Conservation (phyloP, 2,329 filamentous ascomycete genomes). For the Hirsutella thompsonii region DNA sequence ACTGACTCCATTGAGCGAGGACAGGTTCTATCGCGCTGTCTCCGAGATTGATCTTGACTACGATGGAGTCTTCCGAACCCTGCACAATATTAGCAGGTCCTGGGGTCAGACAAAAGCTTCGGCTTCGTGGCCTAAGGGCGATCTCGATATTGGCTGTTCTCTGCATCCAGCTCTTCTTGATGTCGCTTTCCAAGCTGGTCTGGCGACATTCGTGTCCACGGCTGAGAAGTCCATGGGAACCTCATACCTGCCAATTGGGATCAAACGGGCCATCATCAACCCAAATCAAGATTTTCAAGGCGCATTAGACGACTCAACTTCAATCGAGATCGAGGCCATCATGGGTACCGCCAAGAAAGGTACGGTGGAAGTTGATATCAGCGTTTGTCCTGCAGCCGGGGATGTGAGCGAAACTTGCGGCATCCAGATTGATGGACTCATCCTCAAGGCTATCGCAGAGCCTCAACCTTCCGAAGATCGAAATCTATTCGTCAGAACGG, state of each 20-base stretch:
- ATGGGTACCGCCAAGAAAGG: neutral
- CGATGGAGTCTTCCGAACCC: neutral
- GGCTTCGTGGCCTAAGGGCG: neutral
- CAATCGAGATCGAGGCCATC: neutral
- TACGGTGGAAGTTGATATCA: neutral
- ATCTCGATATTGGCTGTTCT: neutral
- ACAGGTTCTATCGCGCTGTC: constrained; percentile 1
- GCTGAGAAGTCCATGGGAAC: neutral
- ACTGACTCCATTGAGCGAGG: neutral
- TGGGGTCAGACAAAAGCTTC: constrained; percentile 1
- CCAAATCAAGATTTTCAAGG: neutral
- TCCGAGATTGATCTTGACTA: constrained; percentile 1
- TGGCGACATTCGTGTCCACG: neutral
- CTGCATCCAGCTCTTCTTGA: constrained; percentile 1
- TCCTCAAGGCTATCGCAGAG: neutral
- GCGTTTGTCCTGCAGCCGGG: neutral
- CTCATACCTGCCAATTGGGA: neutral
- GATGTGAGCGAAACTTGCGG: neutral
- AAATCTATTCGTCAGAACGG: neutral
- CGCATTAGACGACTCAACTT: neutral
- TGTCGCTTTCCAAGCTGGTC: neutral
- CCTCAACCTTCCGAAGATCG: neutral
- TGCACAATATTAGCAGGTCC: neutral
- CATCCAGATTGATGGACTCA: neutral
- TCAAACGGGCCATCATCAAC: neutral